These are phyloP conservation scores for Dipodascus geniculatus DNA, from an alignment of 805 yeast genomes.

Conservation along the genomic window DNA sequence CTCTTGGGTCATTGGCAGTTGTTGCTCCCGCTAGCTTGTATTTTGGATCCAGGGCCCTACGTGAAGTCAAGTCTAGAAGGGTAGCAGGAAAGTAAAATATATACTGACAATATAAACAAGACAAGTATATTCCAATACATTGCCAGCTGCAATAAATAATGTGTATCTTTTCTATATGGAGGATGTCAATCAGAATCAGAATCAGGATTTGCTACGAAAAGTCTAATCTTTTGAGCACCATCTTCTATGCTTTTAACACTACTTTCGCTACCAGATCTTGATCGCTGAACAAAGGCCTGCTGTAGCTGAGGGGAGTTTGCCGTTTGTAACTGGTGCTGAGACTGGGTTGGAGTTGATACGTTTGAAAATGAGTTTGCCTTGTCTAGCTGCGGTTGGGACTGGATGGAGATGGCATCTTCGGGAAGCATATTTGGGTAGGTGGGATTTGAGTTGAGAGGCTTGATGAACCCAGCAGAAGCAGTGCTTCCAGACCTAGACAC, in stretches of 20 bases:
- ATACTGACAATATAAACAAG: neutral
- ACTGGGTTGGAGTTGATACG: neutral
- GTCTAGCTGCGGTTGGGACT: neutral
- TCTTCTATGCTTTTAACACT: slow-evolving; percentile 23
- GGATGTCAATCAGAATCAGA: slow-evolving; percentile 13
- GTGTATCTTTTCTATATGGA: slow-evolving; percentile 4
- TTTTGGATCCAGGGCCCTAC: slow-evolving; percentile 56
- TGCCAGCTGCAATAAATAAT: too few relatives aligned
- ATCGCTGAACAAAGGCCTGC: slow-evolving; percentile 5
- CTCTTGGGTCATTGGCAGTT: slow-evolving; percentile 37
- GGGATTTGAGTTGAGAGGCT: neutral
- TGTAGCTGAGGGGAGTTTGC: slow-evolving; percentile 1
- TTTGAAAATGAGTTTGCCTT: neutral
- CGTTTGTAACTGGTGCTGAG: slow-evolving; percentile 2
- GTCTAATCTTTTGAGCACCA: slow-evolving; percentile 23
- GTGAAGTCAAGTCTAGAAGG: slow-evolving; percentile 26
- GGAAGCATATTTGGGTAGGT: too few relatives aligned
- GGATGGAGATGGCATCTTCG: neutral
- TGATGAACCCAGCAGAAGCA: neutral
- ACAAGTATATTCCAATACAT: too few relatives aligned
- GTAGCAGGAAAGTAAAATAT: slow-evolving; percentile 16
- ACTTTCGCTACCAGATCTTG: slow-evolving; percentile 14
- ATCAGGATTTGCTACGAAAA: slow-evolving; percentile 30
- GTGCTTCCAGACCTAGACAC: slow-evolving; percentile 1
- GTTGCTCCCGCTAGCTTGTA: slow-evolving; percentile 44